These are phyloP conservation scores for Beauveria rudraprayagi DNA, from an alignment of 2,329 filamentous ascomycete genomes.

Conservation along the genomic window DNA sequence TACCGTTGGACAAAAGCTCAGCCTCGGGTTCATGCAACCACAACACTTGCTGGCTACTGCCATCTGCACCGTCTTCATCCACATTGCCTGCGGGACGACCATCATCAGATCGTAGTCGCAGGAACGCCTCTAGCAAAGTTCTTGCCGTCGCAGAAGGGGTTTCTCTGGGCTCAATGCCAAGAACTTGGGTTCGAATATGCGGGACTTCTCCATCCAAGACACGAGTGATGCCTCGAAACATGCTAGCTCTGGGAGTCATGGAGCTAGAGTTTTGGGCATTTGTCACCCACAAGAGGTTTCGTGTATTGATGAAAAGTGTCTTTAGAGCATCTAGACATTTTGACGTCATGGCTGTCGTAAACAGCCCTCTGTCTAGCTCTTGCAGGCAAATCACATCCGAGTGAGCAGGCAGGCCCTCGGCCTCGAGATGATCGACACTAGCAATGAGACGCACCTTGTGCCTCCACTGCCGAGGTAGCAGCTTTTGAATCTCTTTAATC, in stretches of 20 bases:
- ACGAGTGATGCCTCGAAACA: background rate
- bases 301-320: background rate
- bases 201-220: background rate
- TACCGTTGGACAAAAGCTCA: background rate
- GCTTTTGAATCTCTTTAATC: background rate
- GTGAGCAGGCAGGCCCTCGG: background rate
- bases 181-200: background rate
- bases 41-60: background rate
- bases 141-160: background rate
- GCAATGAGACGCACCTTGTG: background rate
- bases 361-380: background rate
- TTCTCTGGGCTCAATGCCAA: background rate
- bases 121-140: background rate
- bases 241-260: background rate
- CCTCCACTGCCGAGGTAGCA: background rate
- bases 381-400: background rate
- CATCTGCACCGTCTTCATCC: background rate
- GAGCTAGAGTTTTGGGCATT: background rate
- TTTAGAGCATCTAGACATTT: background rate
- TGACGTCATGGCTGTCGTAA: background rate
- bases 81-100: background rate
- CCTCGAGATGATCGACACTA: background rate
- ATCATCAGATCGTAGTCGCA: background rate
- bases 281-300: background rate
- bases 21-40: background rate